phyloP scores from a whole-genome alignment of 495 filamentous ascomycete genomes.

The Hyaloscypha bicolor region DNA sequence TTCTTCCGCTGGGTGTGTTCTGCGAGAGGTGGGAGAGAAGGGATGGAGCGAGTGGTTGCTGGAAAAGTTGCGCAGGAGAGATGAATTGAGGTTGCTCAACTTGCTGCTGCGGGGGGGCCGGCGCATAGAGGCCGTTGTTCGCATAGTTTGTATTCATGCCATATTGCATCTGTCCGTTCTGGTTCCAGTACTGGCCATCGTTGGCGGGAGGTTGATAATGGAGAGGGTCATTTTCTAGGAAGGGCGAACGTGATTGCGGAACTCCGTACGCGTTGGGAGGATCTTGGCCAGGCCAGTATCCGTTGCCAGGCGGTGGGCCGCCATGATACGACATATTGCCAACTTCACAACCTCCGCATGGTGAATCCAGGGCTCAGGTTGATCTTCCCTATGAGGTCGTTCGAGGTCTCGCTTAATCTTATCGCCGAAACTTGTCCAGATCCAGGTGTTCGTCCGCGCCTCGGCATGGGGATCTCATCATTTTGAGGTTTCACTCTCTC shows the following conservation, averaged over 20 bases:
- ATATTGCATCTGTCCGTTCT: conserved; percentile 19
- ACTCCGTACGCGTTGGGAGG: conserved; percentile 20
- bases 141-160: conserved; percentile 17
- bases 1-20: conserved; percentile 15
- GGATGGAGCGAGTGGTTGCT: conserved; percentile 31
- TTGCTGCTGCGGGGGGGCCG: conserved; percentile 19
- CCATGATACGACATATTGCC: conserved; percentile 31
- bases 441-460: not conserved
- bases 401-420: conserved; percentile 3
- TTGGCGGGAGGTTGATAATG: conserved; percentile 13
- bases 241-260: not conserved
- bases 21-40: conserved; percentile 22
- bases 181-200: conserved; percentile 22
- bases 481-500: not conserved
- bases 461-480: not conserved
- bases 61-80: conserved; percentile 34
- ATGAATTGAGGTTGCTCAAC: conserved; percentile 33
- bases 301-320: conserved; percentile 21
- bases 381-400: not conserved
- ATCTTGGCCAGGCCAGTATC: conserved; percentile 25
- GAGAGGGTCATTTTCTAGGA: not conserved
- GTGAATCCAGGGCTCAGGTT: not conserved
- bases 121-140: conserved; percentile 15
- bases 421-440: not conserved
- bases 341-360: not conserved